Evolutionary conservation across 75 land plant species (phyloP).

Genomic region (Sequoia sempervirens): DNA sequence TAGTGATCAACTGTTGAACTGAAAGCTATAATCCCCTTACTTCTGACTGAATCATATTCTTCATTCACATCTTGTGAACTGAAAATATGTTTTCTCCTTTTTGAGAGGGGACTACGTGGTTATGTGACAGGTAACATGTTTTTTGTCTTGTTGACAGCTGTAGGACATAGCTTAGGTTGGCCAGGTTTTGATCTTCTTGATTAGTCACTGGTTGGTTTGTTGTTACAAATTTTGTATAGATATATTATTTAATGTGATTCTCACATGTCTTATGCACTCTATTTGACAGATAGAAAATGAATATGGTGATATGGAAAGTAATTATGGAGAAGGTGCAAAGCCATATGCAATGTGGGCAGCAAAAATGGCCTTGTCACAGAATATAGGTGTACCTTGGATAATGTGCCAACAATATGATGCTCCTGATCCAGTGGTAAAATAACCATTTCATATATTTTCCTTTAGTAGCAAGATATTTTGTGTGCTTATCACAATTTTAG

Average conservation of each 20-base stretch:
- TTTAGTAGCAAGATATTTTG: conserved; percentile 12
- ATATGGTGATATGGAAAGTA: conserved; percentile 51
- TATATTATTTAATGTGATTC: neutral
- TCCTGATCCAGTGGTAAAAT: conserved; percentile 75
- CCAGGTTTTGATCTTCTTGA: neutral
- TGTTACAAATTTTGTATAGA: neutral
- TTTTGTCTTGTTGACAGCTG: neutral
- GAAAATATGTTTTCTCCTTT: neutral
- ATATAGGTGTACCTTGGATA: conserved; percentile 87
- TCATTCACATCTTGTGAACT: neutral
- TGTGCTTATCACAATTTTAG: neutral
- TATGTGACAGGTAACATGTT: neutral
- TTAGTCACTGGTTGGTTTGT: neutral
- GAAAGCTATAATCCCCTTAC: neutral
- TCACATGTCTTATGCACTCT: neutral
- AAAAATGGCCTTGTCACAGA: conserved; percentile 68
- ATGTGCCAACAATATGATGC: conserved; percentile 90
- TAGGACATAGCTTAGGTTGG: neutral
- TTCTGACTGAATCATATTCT: neutral
- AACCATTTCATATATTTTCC: neutral
- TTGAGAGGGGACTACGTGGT: neutral
- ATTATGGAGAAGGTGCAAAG: conserved; percentile 70
- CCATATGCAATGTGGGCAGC: conserved; percentile 82
- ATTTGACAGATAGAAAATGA: conserved; percentile 75
- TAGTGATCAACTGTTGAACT: neutral